Base-by-base conservation (phyloP, 768 basidiomycete genomes). In the Porpolomopsis calyptriformis region DNA sequence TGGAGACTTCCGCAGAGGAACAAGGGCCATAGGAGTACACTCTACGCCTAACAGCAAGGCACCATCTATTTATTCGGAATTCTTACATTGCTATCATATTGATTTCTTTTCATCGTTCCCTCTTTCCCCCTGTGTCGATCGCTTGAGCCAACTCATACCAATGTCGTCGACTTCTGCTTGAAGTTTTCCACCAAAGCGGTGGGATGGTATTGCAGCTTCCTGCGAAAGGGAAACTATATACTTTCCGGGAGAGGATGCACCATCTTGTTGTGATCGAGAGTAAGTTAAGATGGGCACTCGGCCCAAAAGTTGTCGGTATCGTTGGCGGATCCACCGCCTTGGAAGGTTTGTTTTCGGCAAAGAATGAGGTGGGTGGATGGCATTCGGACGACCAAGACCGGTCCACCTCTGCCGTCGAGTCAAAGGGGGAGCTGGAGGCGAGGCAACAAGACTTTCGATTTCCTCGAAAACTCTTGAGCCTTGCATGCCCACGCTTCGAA, bases 251-350 rank as follows among this genome's bases (percentile, higher is more conserved):
- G 48, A 31, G 29, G 29, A 40, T 40, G 11, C 16, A 31, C 24
- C 18, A 3, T 43, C 20, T 18, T 40, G 40, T 48, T 36, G 46
- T 7, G 27, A 29, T 4, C 35, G 47, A 38, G 52, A 56, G 53
- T 66, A 71, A 6, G 61, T 65, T 11, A 87, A 62, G 25, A 77
- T 62, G 0, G 86, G 86, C 20, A 80, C 49, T n/a, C 68, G 70
- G 5, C 67, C 66, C 6, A 88, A 64, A n/a, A 88, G 68, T 20
- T 68, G 64, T 43, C 70, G 75, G 50, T 79, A 86, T 41, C 82
- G 65, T 45, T 73, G 60, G 43, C 73, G 68, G 41, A 75, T 42
- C 74, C 74, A 76, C 40, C 72, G 64, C 43, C 70, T 71, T 37
- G 65, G 63, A 18, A 4, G 35, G 14, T 4, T 16, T 44, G 16